A percentile compares a stretch with the other conserved stretches of the same genome.
Evolutionary conservation across 2,329 filamentous ascomycete species (phyloP).

Genomic region (Aspergillus hiratsukae): DNA sequence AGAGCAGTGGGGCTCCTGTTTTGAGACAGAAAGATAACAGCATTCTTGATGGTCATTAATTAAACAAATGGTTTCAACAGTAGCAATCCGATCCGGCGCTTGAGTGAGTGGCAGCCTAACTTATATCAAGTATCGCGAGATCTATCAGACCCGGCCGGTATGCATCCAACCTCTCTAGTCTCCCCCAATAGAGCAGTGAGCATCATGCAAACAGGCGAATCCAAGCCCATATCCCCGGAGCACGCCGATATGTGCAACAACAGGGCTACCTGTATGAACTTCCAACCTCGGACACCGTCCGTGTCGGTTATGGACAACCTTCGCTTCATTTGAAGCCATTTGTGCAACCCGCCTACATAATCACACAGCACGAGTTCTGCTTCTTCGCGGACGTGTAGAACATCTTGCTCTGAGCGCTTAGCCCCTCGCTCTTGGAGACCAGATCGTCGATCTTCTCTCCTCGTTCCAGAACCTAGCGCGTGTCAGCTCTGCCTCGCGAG

Average conservation of each 20-base stretch:
- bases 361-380: constrained; percentile 67
- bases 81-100: not conserved
- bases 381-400: constrained; percentile 83
- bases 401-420: constrained; percentile 93
- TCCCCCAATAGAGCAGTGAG: not conserved
- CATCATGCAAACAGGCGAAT: not conserved
- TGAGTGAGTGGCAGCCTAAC: not conserved
- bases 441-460: constrained; percentile 96
- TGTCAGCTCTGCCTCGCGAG: not conserved
- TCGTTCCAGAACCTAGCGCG: constrained; percentile 58
- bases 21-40: not conserved
- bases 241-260: not conserved
- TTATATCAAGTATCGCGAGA: not conserved
- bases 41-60: not conserved
- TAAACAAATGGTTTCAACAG: not conserved
- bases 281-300: not conserved
- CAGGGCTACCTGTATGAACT: not conserved
- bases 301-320: not conserved
- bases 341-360: not conserved
- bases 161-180: not conserved
- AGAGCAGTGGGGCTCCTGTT: not conserved
- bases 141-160: not conserved
- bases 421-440: constrained; percentile 85
- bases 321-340: not conserved
- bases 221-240: not conserved